Percentiles rank a stretch among this genome's conserved stretches.
These are phyloP conservation scores for Lecanoromycetidae sp. DNA, from an alignment of 2,329 filamentous ascomycete genomes.

Conservation along the genomic window DNA sequence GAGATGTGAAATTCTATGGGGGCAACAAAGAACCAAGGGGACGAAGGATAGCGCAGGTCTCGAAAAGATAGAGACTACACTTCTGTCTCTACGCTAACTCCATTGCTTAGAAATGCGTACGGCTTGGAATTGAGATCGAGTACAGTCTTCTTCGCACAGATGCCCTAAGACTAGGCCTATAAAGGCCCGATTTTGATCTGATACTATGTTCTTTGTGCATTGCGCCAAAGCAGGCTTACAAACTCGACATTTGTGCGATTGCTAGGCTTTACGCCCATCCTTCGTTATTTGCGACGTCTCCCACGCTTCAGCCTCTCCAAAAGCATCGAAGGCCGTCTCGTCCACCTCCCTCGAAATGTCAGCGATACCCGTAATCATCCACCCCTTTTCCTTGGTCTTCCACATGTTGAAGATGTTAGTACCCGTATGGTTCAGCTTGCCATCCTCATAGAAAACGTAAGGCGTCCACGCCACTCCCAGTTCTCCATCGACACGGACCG, in stretches of 20 bases:
- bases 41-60: no score
- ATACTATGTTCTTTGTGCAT: no score
- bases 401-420: not conserved
- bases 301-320: not conserved
- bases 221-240: no score
- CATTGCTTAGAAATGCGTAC: conserved; percentile 7
- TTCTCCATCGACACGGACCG: not conserved
- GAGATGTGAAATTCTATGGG: no score
- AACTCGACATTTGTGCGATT: not conserved
- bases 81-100: not conserved
- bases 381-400: not conserved
- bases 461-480: not conserved
- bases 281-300: not conserved
- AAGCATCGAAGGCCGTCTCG: not conserved
- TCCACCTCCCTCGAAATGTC: not conserved
- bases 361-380: not conserved
- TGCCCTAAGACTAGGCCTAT: conserved; percentile 4
- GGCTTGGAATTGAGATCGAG: not conserved
- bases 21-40: not conserved
- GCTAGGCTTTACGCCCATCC: not conserved
- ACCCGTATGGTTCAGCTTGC: not conserved
- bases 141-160: not conserved
- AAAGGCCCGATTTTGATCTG: no score
- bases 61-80: no score
- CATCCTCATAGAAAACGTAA: not conserved